Conservation (phyloP, 208 protist genomes). For the Trypanosoma vivax region DNA sequence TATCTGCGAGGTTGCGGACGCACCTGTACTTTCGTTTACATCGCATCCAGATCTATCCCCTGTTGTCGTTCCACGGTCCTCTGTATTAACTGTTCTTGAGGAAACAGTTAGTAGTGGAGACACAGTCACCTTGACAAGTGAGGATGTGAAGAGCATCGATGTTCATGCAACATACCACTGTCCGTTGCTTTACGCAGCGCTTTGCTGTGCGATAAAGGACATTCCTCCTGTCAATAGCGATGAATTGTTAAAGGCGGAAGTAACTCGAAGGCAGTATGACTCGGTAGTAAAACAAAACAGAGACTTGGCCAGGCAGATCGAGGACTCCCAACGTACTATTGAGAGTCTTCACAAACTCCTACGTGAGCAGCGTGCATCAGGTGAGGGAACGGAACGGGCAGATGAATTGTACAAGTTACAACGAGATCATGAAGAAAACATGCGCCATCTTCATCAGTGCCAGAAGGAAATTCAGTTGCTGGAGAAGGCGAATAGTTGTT, state of each 20-base stretch:
- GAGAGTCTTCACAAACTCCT: background rate
- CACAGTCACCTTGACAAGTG: conserved; percentile 22
- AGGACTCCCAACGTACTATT: background rate
- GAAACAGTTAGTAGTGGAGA: conserved; percentile 3
- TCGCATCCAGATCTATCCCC: conserved; percentile 13
- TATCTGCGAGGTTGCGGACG: background rate
- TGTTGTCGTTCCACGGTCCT: conserved; percentile 24
- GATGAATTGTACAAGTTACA: background rate
- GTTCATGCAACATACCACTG: conserved; percentile 16
- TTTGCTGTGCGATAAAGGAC: conserved; percentile 21
- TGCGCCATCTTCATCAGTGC: background rate
- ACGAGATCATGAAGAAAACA: background rate
- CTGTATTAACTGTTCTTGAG: conserved; percentile 14
- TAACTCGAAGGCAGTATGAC: too few species aligned
- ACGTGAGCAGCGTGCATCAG: background rate
- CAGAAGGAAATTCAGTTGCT: background rate
- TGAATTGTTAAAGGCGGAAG: too few species aligned
- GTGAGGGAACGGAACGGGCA: background rate
- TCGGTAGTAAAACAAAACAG: too few species aligned
- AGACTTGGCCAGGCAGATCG: background rate
- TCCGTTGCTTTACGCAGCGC: conserved; percentile 28
- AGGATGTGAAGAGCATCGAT: conserved; percentile 22
- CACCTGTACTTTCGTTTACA: conserved; percentile 22
- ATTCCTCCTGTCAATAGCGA: background rate
- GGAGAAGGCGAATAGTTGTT: too few species aligned